Conservation (phyloP, 805 yeast genomes). For the Wickerhamomyces mucosus region DNA sequence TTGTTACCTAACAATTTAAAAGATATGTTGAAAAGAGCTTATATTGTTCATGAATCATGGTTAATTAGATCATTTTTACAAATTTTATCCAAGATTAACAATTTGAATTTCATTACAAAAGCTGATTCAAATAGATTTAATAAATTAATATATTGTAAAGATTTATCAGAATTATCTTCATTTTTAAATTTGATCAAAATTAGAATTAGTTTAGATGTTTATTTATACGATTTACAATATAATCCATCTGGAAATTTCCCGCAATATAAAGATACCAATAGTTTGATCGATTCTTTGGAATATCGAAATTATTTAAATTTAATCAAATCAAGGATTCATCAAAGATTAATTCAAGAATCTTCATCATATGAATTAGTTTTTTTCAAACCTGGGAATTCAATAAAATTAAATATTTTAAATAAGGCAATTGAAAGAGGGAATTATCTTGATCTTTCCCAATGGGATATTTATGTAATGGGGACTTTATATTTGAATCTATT, state of each 20-base stretch:
- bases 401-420: conserved; percentile 32
- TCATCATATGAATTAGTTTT: conserved; percentile 35
- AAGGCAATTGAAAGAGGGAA: conserved; percentile 46
- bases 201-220: conserved; percentile 68
- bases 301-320: conserved; percentile 28
- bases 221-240: conserved; percentile 52
- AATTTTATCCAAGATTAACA: conserved; percentile 52
- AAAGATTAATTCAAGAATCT: conserved; percentile 33
- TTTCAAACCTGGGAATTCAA: conserved; percentile 48
- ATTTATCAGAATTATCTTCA: conserved; percentile 22
- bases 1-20: conserved; percentile 48
- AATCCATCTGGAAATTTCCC: conserved; percentile 22
- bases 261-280: neutral
- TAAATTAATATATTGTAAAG: conserved; percentile 25
- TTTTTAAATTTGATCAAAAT: conserved; percentile 65
- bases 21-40: conserved; percentile 48
- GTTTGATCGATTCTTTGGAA: no score
- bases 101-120: conserved; percentile 31
- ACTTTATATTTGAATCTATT: conserved; percentile 37
- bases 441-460: conserved; percentile 50
- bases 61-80: conserved; percentile 71
- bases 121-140: conserved; percentile 8
- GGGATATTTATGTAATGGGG: conserved; percentile 43
- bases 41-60: conserved; percentile 89
- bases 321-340: conserved; percentile 41